These are phyloP conservation scores for Mentha longifolia DNA, from an alignment of 257 asterid species.

Conservation along the genomic window DNA sequence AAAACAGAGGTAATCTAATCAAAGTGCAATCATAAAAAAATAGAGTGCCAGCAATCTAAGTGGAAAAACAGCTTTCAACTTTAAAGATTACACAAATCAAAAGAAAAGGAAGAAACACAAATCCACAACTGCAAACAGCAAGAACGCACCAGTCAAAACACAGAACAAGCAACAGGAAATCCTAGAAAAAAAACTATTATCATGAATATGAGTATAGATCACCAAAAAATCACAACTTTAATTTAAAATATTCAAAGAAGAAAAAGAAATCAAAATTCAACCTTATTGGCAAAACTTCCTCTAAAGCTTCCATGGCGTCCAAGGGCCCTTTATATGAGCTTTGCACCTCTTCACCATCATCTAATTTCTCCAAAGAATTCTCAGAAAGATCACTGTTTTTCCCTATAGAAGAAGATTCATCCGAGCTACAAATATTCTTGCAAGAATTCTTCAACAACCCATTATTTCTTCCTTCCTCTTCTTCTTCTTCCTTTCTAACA, in stretches of 20 bases:
- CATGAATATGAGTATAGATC: not conserved
- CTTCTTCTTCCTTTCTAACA: conserved; percentile 14
- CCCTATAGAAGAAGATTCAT: conserved; percentile 76
- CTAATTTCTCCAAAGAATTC: conserved; percentile 54
- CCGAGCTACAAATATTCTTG: conserved; percentile 43
- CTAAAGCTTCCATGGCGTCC: conserved; percentile 65
- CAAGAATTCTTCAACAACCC: conserved; percentile 27
- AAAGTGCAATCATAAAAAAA: too few relatives aligned
- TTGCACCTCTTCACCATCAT: conserved; percentile 71
- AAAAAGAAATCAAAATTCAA: conserved; percentile 2
- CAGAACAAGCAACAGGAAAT: conserved; percentile 13
- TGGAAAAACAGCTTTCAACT: not conserved
- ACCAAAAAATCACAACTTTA: not conserved
- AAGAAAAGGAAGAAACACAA: not conserved
- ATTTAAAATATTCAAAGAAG: not conserved
- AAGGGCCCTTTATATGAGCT: conserved; percentile 70
- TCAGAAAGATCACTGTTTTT: conserved; percentile 78
- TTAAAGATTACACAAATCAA: not conserved
- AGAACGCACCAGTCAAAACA: conserved; percentile 6
- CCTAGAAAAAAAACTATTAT: not conserved
- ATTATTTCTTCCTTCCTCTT: conserved; percentile 8
- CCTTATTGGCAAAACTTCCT: conserved; percentile 81
- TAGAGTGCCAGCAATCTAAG: not conserved
- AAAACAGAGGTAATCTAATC: not conserved
- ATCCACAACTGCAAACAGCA: not conserved